Conservation (phyloP, 2,329 filamentous ascomycete species). For the Xylaria sp. region DNA sequence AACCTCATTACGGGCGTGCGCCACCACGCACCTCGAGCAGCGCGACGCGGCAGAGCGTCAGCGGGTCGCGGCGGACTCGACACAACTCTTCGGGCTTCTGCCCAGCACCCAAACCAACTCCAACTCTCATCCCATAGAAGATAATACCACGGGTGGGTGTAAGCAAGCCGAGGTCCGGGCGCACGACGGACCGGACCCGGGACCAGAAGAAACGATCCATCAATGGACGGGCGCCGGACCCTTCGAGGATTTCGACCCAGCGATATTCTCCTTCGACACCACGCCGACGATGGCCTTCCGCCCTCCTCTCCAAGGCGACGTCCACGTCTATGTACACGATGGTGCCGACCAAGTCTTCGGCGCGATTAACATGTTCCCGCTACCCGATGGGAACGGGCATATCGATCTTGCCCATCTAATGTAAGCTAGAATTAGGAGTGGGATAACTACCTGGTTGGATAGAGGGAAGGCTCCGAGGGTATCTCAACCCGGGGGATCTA, state of each 20-base stretch:
- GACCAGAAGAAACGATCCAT: background rate
- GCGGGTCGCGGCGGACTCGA: conserved; percentile 62
- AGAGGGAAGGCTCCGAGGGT: background rate
- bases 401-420: conserved; percentile 59
- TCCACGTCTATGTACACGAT: conserved; percentile 49
- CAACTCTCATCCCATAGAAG: background rate
- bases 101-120: conserved; percentile 41
- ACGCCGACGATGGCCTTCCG: conserved; percentile 42
- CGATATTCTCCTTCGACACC: conserved; percentile 42
- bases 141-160: background rate
- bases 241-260: conserved; percentile 40
- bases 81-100: conserved; percentile 63
- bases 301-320: conserved; percentile 37
- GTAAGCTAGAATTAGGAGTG: background rate
- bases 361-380: conserved; percentile 61
- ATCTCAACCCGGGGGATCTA: too few relatives aligned
- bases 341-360: conserved; percentile 56
- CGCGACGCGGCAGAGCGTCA: conserved; percentile 60
- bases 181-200: background rate
- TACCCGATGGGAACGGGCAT: conserved; percentile 63
- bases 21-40: conserved; percentile 60
- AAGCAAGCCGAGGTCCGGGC: background rate
- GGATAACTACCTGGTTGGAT: background rate
- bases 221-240: conserved; percentile 1
- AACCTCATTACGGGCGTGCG: conserved; percentile 60